Evolutionary conservation across 805 yeast genomes (phyloP).

Genomic region (Helenozyma baotianmanensis): DNA sequence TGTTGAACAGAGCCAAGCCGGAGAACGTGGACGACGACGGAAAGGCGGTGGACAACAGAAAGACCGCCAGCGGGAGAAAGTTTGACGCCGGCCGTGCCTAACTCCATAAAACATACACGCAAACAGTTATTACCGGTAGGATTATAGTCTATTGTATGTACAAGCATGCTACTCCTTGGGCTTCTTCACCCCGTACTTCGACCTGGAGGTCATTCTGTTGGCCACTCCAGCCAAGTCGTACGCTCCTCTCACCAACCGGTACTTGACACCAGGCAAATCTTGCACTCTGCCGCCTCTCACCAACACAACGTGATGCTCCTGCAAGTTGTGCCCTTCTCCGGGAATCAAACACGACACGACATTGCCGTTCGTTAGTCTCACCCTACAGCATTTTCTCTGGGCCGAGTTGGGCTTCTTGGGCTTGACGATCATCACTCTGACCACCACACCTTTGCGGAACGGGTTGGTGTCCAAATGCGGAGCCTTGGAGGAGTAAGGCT

Average conservation of each 20-base stretch:
- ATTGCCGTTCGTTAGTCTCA: conserved; percentile 84
- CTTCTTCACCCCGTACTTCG: conserved; percentile 90
- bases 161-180: conserved; percentile 52
- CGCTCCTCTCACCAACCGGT: conserved; percentile 89
- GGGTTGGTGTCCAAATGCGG: conserved; percentile 86
- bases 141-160: too few relatives aligned
- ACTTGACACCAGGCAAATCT: conserved; percentile 97
- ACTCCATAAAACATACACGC: conserved; percentile 1
- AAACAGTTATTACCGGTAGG: background rate
- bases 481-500: conserved; percentile 52
- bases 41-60: conserved; percentile 43
- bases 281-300: conserved; percentile 99
- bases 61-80: conserved; percentile 70
- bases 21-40: conserved; percentile 77
- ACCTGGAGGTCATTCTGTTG: conserved; percentile 81
- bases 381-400: conserved; percentile 94
- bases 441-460: conserved; percentile 86
- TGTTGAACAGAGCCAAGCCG: conserved; percentile 93
- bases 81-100: conserved; percentile 36
- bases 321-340: conserved; percentile 98
- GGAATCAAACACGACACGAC: conserved; percentile 91
- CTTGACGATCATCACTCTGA: conserved; percentile 89
- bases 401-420: conserved; percentile 99
- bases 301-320: conserved; percentile 93
- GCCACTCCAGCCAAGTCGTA: conserved; percentile 94